These are phyloP conservation scores for Achlya hypogyna DNA, from an alignment of 352 stramenopile genomes.

Conservation along the genomic window DNA sequence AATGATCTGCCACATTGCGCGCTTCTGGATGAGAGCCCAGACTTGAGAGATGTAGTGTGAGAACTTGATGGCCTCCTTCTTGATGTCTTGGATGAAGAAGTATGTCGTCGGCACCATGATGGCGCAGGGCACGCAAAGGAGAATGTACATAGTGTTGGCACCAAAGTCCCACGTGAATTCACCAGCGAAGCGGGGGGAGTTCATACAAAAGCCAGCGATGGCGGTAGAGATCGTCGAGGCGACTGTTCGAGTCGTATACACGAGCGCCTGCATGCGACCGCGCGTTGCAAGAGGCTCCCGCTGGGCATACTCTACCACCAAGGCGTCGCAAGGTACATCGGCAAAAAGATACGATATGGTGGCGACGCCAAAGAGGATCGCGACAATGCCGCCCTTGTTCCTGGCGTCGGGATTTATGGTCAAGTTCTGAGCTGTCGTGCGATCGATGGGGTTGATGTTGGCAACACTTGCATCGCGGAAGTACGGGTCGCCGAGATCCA, in stretches of 20 bases:
- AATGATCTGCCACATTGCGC: slow-evolving; percentile 16
- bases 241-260: neutral
- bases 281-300: slow-evolving; percentile 5
- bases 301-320: slow-evolving; percentile 14
- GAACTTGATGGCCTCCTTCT: neutral
- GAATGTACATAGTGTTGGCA: neutral
- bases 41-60: neutral
- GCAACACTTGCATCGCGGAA: slow-evolving; percentile 7
- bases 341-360: slow-evolving; percentile 9
- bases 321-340: slow-evolving; percentile 9
- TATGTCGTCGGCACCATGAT: neutral
- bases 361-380: neutral
- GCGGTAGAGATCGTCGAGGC: neutral
- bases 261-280: slow-evolving; percentile 1
- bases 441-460: neutral
- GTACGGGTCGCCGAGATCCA: slow-evolving; percentile 39
- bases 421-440: neutral
- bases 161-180: slow-evolving; percentile 2
- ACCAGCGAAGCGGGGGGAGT: neutral
- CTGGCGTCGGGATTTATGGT: neutral
- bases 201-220: neutral
- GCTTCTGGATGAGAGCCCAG: slow-evolving; percentile 11
- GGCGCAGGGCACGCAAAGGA: neutral
- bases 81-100: neutral
- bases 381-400: neutral